Evolutionary conservation across 345 rosid genomes (phyloP), one percentile per base, ranked within the genome.

Genomic region (Ceriops decandra): DNA sequence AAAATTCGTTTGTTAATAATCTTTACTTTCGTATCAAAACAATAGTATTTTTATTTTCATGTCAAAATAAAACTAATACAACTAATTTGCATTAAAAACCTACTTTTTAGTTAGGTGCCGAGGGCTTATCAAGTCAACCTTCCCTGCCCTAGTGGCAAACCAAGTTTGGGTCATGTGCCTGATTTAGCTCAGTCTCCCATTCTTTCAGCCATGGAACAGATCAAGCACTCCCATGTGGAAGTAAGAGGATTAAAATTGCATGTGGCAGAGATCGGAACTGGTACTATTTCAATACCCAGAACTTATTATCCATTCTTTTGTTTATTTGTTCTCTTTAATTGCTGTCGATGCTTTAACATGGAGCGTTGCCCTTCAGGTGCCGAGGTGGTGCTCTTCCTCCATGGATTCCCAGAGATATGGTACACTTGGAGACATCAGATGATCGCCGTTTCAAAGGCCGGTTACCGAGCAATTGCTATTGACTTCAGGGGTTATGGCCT

Each of bases 371-470:
- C 10, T 26, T 5, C 68, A 78, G 70, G 72, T 42, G 4, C 52
- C 1, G 64, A 60, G 32, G 84, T 49, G 61, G 82, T 80, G 52
- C 17, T 83, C 60, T 78, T 83, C 53, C 38, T 78, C 6, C 84
- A 83, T 63, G 84, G 86, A 26, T 83, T 83, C 67, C 86, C 82
- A 1, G 79, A 80, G 58, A 68, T 73, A 5, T 80, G 86, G 84
- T 80, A 83, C 64, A 68, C 86, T 20, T 83, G 82, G 86, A 71
- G 84, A 63, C 79, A 80, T 63, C 86, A 83, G 53, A 83, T 83
- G 82, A 7, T 69, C 19, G 75, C 76, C 20, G 52, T 80, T 3
- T 78, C 86, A 28, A 17, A 42, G 1, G 79, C 79, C 2, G 86
- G 84, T 1, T 80, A 57, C 60, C 62, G 82, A 33, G 79, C 84